Evolutionary conservation across 2,329 filamentous ascomycete species (phyloP).

Genomic region (Pseudogymnoascus sp.): DNA sequence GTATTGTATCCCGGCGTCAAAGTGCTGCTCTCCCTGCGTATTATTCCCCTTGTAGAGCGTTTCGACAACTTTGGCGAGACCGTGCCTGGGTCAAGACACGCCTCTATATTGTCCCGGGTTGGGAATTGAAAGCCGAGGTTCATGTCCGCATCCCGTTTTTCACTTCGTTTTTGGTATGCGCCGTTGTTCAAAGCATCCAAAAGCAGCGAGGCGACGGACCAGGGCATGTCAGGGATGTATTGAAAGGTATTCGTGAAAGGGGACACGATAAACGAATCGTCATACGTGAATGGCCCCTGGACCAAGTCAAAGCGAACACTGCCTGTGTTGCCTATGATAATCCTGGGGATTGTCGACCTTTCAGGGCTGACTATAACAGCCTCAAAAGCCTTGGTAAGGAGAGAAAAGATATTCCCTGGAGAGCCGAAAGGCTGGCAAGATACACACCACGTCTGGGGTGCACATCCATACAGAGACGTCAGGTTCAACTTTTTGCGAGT

Average conservation of each 20-base stretch:
- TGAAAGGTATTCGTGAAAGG: conserved; percentile 76
- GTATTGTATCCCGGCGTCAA: conserved; percentile 76
- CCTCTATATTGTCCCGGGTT: not conserved
- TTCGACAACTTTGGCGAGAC: conserved; percentile 12
- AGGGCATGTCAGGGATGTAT: conserved; percentile 72
- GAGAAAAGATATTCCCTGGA: conserved; percentile 63
- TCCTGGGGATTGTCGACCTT: conserved; percentile 50
- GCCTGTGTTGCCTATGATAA: conserved; percentile 81
- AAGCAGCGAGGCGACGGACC: conserved; percentile 61
- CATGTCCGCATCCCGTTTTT: not conserved
- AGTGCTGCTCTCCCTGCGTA: conserved; percentile 20
- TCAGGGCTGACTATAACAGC: conserved; percentile 52
- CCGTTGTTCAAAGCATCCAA: conserved; percentile 46
- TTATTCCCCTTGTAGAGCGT: conserved; percentile 19
- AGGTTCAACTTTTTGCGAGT: conserved; percentile 63
- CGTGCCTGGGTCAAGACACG: conserved; percentile 7
- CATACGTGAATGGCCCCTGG: conserved; percentile 80
- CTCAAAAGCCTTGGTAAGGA: conserved; percentile 54
- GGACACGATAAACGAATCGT: conserved; percentile 77
- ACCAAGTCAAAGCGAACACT: conserved; percentile 94
- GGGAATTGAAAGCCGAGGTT: not conserved
- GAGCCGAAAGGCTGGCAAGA: conserved; percentile 66
- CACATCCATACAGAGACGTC: conserved; percentile 68
- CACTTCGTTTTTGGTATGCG: conserved; percentile 19
- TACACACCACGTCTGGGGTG: conserved; percentile 71